These are phyloP conservation scores for Suhomyces anneliseae DNA, from an alignment of 1,139 yeast species.

Conservation along the genomic window DNA sequence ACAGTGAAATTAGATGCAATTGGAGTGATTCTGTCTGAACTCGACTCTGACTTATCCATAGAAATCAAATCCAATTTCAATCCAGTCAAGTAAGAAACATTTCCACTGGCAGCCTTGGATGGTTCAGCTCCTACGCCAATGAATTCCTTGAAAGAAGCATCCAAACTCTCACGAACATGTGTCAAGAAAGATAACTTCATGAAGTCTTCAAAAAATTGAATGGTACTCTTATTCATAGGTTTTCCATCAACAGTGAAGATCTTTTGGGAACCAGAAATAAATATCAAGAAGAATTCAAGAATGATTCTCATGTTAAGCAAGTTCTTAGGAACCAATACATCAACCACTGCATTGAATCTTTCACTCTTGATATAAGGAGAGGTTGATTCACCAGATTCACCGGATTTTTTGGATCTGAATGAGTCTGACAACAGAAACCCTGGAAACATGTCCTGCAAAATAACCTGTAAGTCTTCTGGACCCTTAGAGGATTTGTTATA, in stretches of 20 bases:
- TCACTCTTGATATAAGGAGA: constrained; percentile 64
- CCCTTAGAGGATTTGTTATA: constrained; percentile 34
- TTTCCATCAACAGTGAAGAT: constrained; percentile 20
- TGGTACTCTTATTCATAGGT: constrained; percentile 23
- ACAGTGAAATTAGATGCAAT: constrained; percentile 7
- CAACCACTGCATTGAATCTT: constrained; percentile 53
- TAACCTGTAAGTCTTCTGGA: constrained; percentile 43
- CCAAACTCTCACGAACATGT: constrained; percentile 58
- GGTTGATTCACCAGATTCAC: constrained; percentile 13
- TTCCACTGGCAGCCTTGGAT: constrained; percentile 8
- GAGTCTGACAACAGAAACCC: constrained; percentile 48
- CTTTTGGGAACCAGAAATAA: constrained; percentile 50
- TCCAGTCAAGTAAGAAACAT: constrained; percentile 11
- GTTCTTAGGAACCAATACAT: constrained; percentile 69
- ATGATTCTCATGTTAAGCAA: constrained; percentile 82
- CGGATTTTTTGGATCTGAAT: constrained; percentile 12
- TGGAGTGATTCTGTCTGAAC: constrained; percentile 1
- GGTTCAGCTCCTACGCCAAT: constrained; percentile 23
- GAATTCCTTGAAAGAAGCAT: constrained; percentile 30
- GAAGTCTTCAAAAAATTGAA: constrained; percentile 60
- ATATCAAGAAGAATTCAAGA: constrained; percentile 58
- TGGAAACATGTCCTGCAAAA: constrained; percentile 61
- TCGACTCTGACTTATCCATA: constrained; percentile 11
- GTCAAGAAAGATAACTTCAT: constrained; percentile 67
- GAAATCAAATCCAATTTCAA: constrained; percentile 23